Evolutionary conservation across 306 rosid genomes (phyloP).

Genomic region (Abrus pulchellus): DNA sequence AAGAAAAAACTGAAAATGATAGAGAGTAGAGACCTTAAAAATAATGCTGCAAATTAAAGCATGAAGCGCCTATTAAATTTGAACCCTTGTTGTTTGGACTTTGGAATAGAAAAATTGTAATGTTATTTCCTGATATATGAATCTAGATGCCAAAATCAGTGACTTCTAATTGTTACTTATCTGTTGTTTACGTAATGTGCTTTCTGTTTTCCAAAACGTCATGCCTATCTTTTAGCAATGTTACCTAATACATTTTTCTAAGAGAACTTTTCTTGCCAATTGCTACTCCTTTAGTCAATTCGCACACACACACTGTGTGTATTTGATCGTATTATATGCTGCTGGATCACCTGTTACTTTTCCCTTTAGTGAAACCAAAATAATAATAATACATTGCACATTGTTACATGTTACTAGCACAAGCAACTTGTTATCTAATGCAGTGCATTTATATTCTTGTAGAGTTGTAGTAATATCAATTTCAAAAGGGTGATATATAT

Average conservation of each 20-base stretch:
- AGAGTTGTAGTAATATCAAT: conserved; percentile 15
- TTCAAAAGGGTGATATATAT: background rate
- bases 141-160: background rate
- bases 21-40: background rate
- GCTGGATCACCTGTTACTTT: conserved; percentile 1
- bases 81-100: background rate
- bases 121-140: background rate
- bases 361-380: background rate
- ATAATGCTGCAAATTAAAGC: background rate
- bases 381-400: conserved; percentile 6
- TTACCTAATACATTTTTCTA: background rate
- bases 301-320: no score
- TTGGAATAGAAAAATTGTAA: background rate
- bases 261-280: background rate
- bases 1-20: background rate
- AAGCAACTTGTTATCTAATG: background rate
- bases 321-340: background rate
- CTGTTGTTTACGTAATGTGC: background rate
- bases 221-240: background rate
- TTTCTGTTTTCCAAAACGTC: background rate
- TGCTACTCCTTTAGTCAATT: background rate
- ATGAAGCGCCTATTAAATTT: background rate
- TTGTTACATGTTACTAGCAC: conserved; percentile 23
- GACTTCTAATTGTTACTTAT: background rate
- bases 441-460: conserved; percentile 2